phyloP scores from a whole-genome alignment of 257 asterid species.

The Rubia yunnanensis region DNA sequence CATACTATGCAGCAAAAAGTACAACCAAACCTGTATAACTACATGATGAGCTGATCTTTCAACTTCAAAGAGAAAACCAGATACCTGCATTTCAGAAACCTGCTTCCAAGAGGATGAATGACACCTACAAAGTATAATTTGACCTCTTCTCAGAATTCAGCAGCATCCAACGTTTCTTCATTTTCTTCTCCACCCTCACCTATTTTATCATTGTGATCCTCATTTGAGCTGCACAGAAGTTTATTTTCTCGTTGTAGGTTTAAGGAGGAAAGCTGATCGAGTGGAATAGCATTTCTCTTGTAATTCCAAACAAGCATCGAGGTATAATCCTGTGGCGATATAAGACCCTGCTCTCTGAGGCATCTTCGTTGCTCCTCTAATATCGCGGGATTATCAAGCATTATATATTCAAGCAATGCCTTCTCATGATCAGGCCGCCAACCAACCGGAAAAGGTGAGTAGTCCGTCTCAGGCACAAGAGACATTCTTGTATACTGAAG shows the following conservation, averaged over 20 bases:
- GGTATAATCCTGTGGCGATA: constrained; percentile 89
- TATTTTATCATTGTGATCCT: constrained; percentile 21
- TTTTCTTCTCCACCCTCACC: constrained; percentile 33
- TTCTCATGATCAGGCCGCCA: constrained; percentile 97
- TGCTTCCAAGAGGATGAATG: constrained; percentile 13
- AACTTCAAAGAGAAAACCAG: not conserved
- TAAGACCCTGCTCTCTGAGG: constrained; percentile 70
- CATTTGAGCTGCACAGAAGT: constrained; percentile 39
- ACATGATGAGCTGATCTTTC: not conserved
- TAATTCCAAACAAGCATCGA: constrained; percentile 98
- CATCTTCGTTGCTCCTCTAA: constrained; percentile 63
- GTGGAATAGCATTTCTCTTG: constrained; percentile 57
- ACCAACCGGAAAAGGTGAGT: constrained; percentile 67
- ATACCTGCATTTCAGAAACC: not conserved
- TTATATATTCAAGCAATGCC: constrained; percentile 75
- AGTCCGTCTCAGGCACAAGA: constrained; percentile 92
- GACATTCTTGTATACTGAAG: constrained; percentile 90
- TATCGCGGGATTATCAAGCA: constrained; percentile 54
- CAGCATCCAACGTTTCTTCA: constrained; percentile 39
- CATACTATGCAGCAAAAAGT: not conserved
- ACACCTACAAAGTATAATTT: constrained; percentile 4
- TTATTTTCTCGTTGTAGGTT: constrained; percentile 22
- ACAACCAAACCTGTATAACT: not conserved
- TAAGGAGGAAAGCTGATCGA: constrained; percentile 40
- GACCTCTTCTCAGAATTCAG: constrained; percentile 32